Evolutionary conservation across 2,329 filamentous ascomycete genomes (phyloP).

Genomic region (Neofusicoccum cordaticola): DNA sequence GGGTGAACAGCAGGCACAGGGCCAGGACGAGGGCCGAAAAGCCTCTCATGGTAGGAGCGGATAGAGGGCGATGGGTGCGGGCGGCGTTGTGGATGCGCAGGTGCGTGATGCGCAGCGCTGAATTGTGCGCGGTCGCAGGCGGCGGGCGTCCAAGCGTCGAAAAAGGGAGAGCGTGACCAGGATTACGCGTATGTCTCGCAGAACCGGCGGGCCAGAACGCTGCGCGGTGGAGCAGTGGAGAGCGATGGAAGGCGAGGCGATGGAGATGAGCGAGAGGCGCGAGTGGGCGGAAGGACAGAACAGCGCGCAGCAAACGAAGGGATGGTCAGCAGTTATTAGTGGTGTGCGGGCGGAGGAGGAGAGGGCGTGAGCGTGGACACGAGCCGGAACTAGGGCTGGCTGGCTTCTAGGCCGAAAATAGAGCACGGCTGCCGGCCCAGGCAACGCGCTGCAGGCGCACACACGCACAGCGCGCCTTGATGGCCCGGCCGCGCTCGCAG

Average conservation of each 20-base stretch:
- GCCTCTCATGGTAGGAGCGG: constrained; percentile 5
- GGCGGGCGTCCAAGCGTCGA: constrained; percentile 5
- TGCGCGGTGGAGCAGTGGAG: not conserved
- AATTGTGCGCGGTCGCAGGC: not conserved
- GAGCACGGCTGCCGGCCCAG: not conserved
- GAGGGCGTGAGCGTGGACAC: constrained; percentile 7
- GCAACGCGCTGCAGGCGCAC: no score
- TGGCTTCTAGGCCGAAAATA: constrained; percentile 3
- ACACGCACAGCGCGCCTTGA: no score
- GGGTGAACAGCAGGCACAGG: constrained; percentile 9
- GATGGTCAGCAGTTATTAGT: not conserved
- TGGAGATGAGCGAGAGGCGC: constrained; percentile 12
- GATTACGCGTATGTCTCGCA: constrained; percentile 3
- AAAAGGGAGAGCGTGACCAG: not conserved
- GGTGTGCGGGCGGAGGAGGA: not conserved
- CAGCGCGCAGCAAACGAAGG: constrained; percentile 1
- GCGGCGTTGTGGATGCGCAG: not conserved
- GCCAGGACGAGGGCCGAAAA: constrained; percentile 4
- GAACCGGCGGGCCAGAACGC: no score
- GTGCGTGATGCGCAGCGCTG: not conserved
- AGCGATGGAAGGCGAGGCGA: not conserved
- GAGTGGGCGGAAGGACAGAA: constrained; percentile 12
- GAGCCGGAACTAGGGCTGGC: not conserved
- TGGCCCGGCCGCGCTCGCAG: no score
- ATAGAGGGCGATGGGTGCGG: not conserved